Conservation (phyloP, 768 basidiomycete genomes). For the Podaxis sp. region DNA sequence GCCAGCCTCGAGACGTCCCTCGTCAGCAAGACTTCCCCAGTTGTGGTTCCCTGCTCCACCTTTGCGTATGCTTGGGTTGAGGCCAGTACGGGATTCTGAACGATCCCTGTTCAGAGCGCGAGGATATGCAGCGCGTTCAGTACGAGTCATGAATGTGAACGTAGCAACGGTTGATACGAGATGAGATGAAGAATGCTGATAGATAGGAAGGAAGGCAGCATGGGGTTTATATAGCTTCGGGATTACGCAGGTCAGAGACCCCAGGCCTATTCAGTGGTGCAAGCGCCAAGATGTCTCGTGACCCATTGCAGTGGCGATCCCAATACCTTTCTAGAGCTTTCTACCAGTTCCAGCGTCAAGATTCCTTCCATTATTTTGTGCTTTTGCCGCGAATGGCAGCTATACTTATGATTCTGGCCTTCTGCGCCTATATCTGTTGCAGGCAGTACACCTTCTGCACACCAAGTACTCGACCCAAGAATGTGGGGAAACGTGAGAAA, state of each 20-base stretch:
- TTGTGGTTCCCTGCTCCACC: conserved; percentile 80
- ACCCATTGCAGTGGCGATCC: background rate
- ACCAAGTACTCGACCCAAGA: background rate
- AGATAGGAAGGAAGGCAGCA: conserved; percentile 12
- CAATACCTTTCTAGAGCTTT: background rate
- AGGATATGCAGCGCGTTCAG: conserved; percentile 69
- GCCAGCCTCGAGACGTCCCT: conserved; percentile 57
- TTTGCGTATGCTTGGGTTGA: conserved; percentile 72
- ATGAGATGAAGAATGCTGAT: conserved; percentile 14
- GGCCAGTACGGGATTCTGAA: conserved; percentile 75
- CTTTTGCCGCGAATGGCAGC: background rate
- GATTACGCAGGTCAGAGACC: conserved; percentile 2
- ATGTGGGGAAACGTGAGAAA: conserved; percentile 16
- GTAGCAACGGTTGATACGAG: conserved; percentile 5
- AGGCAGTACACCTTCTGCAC: background rate
- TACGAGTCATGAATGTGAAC: conserved; percentile 67
- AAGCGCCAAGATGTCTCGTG: conserved; percentile 11
- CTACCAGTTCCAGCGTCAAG: background rate
- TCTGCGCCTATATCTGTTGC: background rate
- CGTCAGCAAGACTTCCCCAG: conserved; percentile 76
- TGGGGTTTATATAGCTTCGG: conserved; percentile 25
- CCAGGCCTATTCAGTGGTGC: background rate
- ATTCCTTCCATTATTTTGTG: background rate
- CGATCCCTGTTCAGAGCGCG: conserved; percentile 76
- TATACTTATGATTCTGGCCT: background rate